Conservation (phyloP, 805 yeast genomes). For the Jamesozyma piceae region DNA sequence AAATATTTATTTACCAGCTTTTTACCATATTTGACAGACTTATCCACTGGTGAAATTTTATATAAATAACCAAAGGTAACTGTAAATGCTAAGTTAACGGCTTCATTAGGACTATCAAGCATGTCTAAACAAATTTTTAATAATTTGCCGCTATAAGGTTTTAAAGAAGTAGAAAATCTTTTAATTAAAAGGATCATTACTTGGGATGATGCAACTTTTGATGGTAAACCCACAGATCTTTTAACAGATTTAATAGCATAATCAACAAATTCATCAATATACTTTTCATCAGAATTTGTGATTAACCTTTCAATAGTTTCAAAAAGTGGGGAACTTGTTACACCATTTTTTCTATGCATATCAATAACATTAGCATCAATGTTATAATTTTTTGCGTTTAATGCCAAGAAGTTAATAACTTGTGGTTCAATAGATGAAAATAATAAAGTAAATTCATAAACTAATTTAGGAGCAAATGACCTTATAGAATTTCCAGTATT, state of each 20-base stretch:
- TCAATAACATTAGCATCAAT: conserved; percentile 65
- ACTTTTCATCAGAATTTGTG: conserved; percentile 42
- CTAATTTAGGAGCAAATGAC: conserved; percentile 58
- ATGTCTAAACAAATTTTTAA: conserved; percentile 50
- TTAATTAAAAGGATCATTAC: conserved; percentile 57
- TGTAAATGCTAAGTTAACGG: conserved; percentile 69
- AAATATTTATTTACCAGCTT: conserved; percentile 50
- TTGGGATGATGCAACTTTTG: conserved; percentile 76
- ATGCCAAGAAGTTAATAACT: conserved; percentile 68
- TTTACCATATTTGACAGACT: conserved; percentile 45
- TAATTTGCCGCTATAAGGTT: conserved; percentile 53
- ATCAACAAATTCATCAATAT: conserved; percentile 36
- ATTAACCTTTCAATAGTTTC: conserved; percentile 69
- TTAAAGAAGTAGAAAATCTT: conserved; percentile 39
- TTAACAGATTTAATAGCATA: conserved; percentile 48
- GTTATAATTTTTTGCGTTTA: conserved; percentile 85
- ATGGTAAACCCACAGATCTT: conserved; percentile 78
- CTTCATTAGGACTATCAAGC: conserved; percentile 58
- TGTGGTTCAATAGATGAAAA: conserved; percentile 91
- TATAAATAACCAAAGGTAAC: conserved; percentile 71
- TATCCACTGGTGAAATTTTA: conserved; percentile 46
- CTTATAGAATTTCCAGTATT: conserved; percentile 50
- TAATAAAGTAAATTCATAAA: conserved; percentile 58
- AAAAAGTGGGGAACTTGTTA: conserved; percentile 82
- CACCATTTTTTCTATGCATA: conserved; percentile 59